Evolutionary conservation across 306 rosid species (phyloP).

Genomic region (Quillaja saponaria): DNA sequence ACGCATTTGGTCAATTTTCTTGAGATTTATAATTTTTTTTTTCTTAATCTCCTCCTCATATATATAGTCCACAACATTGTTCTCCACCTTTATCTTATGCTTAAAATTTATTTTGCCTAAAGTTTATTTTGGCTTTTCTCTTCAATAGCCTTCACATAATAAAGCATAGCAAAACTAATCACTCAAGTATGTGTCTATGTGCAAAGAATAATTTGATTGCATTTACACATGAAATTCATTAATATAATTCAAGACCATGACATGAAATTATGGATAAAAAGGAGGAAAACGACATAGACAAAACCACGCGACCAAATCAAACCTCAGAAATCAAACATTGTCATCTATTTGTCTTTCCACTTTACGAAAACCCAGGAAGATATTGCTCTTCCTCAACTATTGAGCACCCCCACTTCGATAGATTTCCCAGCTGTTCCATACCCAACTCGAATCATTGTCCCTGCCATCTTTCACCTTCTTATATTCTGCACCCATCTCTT

Average conservation of each 20-base stretch:
- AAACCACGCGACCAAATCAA: constrained; percentile 42
- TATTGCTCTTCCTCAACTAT: constrained; percentile 35
- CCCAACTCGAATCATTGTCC: constrained; percentile 36
- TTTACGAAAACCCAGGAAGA: constrained; percentile 59
- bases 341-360: constrained; percentile 28
- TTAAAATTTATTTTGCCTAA: too few relatives aligned
- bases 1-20: too few relatives aligned
- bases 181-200: neutral
- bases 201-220: neutral
- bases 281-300: constrained; percentile 12
- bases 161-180: neutral
- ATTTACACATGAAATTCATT: constrained; percentile 16
- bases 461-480: constrained; percentile 36
- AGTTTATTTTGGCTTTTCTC: too few relatives aligned
- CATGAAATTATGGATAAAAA: neutral
- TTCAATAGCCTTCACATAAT: constrained; percentile 8
- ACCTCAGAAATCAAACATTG: constrained; percentile 40
- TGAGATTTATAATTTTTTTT: too few relatives aligned
- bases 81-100: too few relatives aligned
- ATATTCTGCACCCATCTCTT: constrained; percentile 43
- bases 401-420: constrained; percentile 43
- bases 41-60: too few relatives aligned
- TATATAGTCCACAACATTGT: too few relatives aligned
- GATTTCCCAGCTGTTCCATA: constrained; percentile 36
- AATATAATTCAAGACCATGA: neutral